Conservation (phyloP, 2,329 filamentous ascomycete genomes). For the Daldinia sp. region DNA sequence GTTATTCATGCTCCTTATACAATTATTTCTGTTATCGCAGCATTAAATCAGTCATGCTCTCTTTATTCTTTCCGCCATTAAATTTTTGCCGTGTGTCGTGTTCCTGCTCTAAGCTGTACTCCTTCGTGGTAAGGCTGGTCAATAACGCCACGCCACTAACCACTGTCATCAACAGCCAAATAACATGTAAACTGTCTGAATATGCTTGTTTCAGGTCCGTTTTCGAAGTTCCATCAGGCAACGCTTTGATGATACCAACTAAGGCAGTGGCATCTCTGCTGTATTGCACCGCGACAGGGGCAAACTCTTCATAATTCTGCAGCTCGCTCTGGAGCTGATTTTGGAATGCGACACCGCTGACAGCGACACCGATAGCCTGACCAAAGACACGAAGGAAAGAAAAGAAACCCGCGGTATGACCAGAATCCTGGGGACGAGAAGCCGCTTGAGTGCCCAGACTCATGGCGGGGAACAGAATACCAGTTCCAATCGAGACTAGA, state of each 20-base stretch:
- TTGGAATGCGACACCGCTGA: constrained; percentile 24
- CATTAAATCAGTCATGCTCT: constrained; percentile 18
- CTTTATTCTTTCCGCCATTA: constrained; percentile 12
- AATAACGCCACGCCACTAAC: constrained; percentile 13
- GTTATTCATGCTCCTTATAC: background rate
- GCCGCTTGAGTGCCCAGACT: constrained; percentile 20
- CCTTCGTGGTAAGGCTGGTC: constrained; percentile 16
- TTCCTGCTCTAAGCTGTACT: constrained; percentile 21
- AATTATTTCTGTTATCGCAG: background rate
- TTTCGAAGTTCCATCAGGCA: constrained; percentile 16
- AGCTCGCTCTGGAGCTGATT: constrained; percentile 20
- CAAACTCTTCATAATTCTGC: constrained; percentile 12
- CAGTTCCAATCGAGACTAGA: constrained; percentile 17
- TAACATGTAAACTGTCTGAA: constrained; percentile 21
- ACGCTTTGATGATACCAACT: constrained; percentile 14
- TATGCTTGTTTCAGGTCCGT: constrained; percentile 21
- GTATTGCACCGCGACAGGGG: constrained; percentile 16
- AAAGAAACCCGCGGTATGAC: constrained; percentile 20
- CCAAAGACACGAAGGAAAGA: constrained; percentile 24
- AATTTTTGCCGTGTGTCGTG: constrained; percentile 19
- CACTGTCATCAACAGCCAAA: constrained; percentile 23
- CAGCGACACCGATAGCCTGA: constrained; percentile 18
- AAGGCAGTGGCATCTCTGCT: constrained; percentile 17
- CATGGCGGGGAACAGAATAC: constrained; percentile 19
- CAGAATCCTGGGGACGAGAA: constrained; percentile 12